Percentiles rank a stretch among this genome's conserved stretches.
Evolutionary conservation across 2,329 filamentous ascomycete genomes (phyloP).

Genomic region (Hypoxylon sp.): DNA sequence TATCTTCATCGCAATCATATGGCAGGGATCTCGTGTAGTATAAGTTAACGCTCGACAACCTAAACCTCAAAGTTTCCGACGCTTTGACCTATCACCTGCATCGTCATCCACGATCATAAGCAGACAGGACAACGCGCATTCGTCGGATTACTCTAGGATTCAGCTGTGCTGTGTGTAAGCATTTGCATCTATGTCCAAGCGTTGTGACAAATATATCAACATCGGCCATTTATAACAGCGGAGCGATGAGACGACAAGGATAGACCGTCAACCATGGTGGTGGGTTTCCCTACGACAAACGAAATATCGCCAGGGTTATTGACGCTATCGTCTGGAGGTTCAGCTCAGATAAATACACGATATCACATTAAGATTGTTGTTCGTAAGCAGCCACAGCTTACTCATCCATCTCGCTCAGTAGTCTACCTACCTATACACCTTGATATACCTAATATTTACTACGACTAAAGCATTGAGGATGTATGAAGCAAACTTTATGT

Average conservation of each 20-base stretch:
- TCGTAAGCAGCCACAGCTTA: conserved; percentile 2
- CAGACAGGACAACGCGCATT: conserved; percentile 16
- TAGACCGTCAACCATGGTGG: conserved; percentile 7
- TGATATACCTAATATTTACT: neutral
- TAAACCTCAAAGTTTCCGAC: conserved; percentile 11
- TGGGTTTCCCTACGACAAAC: neutral
- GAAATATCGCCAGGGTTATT: neutral
- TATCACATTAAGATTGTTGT: neutral
- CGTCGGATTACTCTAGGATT: conserved; percentile 14
- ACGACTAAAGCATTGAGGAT: neutral
- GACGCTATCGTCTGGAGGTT: neutral
- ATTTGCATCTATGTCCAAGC: conserved; percentile 18
- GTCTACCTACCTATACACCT: neutral
- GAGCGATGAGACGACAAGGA: neutral
- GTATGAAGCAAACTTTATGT: neutral
- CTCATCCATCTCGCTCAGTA: neutral
- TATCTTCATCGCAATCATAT: neutral
- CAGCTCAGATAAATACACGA: neutral
- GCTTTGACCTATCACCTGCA: conserved; percentile 26
- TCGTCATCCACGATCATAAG: conserved; percentile 18
- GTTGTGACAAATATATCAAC: conserved; percentile 4
- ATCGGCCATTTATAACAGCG: neutral
- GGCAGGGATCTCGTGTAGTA: conserved; percentile 13
- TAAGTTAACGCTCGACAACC: conserved; percentile 10
- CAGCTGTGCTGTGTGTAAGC: conserved; percentile 20